Evolutionary conservation across 306 rosid genomes (phyloP), one percentile per base, ranked within the genome.

Genomic region (Betula pendula): DNA sequence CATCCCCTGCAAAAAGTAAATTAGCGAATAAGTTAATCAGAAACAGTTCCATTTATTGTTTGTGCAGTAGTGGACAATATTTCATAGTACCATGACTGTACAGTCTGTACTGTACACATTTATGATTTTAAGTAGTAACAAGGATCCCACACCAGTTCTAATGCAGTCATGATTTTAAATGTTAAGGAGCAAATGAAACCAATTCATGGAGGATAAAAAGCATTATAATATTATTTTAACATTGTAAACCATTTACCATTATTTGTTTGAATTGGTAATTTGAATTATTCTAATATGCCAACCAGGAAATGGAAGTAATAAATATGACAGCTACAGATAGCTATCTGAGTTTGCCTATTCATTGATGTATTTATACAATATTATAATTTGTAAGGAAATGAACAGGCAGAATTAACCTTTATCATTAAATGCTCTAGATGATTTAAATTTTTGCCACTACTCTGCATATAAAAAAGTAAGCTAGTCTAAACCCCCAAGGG

Each of bases 1-100:
- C 97, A 87, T 92, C 99, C 22, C 99, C 97, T 95, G 81, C 59
- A 71, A 29, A 77, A 80, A 76, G 9, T 71, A 22, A 19, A 82
- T 24, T 65, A 14, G 10, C 16, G 42, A 22, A 29, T 4, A 20
- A 24, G 1, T 56, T 56, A 56, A 22, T 22, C 25, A 55, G 12
- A 20, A 55, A 55, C 3, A 4, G 2, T 55, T 55, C 29, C 24
- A 55, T 20, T 55, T 55, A 24, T 55, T 55, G 29, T 55, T 55
- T 55, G 62, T 11, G 31, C 25, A 25, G 2, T 22, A 12, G 27
- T 8, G 12, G 44, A 38, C 5, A 33, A 35, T 31, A 56, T 56
- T 56, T 56, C 33, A 45, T 24, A 2, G 33, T 56, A 56, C 49
- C 33, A 56, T 3, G 33, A 56, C 63, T 11, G 5, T 10, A 55